phyloP scores from a whole-genome alignment of 1,284 basidiomycete species.

The Melampsora americana region DNA sequence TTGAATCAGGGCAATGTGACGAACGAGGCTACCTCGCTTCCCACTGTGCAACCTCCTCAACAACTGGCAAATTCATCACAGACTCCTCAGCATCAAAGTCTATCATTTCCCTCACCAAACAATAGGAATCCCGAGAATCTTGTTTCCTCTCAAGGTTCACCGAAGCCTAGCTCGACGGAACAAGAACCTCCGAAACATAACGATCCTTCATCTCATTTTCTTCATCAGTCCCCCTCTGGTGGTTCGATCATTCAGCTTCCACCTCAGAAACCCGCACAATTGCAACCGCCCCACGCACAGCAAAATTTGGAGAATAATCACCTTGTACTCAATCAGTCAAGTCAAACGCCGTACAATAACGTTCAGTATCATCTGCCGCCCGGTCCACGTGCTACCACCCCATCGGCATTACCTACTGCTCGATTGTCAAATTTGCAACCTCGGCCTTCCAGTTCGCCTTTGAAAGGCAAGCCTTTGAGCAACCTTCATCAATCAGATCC shows the following conservation, averaged over 20 bases:
- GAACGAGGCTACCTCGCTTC: not conserved
- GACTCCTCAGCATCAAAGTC: not conserved
- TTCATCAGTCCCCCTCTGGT: constrained; percentile 9
- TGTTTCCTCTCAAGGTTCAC: not conserved
- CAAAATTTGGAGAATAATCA: not conserved
- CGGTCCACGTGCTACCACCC: not conserved
- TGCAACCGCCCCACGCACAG: not conserved
- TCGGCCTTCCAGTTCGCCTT: constrained; percentile 25
- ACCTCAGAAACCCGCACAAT: constrained; percentile 6
- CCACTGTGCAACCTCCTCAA: too few species aligned
- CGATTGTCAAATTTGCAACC: constrained; percentile 1
- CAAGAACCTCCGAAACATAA: too few species aligned
- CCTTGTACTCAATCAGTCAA: too few species aligned
- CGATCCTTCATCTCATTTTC: constrained; percentile 5
- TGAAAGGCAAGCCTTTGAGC: constrained; percentile 16
- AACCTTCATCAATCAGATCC: constrained; percentile 5
- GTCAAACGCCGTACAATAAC: not conserved
- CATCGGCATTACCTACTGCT: constrained; percentile 10
- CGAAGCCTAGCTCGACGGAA: too few species aligned
- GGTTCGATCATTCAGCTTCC: constrained; percentile 20
- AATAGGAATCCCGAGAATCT: not conserved
- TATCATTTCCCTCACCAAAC: not conserved
- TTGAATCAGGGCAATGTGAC: not conserved
- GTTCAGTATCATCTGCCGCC: constrained; percentile 3
- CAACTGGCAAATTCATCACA: not conserved